Base-by-base conservation (phyloP, 75 land plant species). In the Sequoiadendron giganteum region DNA sequence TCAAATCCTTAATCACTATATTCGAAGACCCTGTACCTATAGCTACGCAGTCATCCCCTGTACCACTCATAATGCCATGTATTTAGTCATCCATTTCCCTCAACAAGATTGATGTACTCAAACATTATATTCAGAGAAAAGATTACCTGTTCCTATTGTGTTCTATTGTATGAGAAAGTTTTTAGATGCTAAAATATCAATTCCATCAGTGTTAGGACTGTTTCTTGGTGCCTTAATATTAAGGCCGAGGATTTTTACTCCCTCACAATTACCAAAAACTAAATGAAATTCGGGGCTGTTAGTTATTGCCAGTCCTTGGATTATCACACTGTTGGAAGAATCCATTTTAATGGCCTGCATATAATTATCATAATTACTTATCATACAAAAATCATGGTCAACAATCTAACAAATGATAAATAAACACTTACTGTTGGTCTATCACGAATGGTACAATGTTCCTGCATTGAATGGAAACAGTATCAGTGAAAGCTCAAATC, bases 161-260 rank as follows among this genome's bases (percentile, higher is more conserved):
- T 78, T 32, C 56, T 90, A 73, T 25, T 72, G 45, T 42, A 95
- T 88, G 34, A 68, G 10, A 36, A 92, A 84, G 42, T 84, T 58
- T 19, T 82, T 49, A 14, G 95, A 94, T 38, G 14, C 61, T 21
- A 55, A 72, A 21, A 94, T 87, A 85, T 94, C 88, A 42, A 94
- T 94, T 21, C 95, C 95, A 56, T 94, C 95, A 45, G 95, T 94
- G 90, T 94, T 94, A 11, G 95, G 95, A 68, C 93, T 94, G 28
- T 42, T 21, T 30, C 34, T 90, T 1, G 95, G 95, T 36, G 95
- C 88, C 15, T 5, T 54, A n/a, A 94, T 88, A 34, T 10, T 47
- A 15, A 94, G 32, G 42, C 88, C 43, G 15, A 38, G 43, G 55
- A 94, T 56, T 15, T 45, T 7, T 0, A 89, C 89, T 21, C 77